Base-by-base conservation (phyloP, 495 filamentous ascomycete species). In the Xylaria grammica region DNA sequence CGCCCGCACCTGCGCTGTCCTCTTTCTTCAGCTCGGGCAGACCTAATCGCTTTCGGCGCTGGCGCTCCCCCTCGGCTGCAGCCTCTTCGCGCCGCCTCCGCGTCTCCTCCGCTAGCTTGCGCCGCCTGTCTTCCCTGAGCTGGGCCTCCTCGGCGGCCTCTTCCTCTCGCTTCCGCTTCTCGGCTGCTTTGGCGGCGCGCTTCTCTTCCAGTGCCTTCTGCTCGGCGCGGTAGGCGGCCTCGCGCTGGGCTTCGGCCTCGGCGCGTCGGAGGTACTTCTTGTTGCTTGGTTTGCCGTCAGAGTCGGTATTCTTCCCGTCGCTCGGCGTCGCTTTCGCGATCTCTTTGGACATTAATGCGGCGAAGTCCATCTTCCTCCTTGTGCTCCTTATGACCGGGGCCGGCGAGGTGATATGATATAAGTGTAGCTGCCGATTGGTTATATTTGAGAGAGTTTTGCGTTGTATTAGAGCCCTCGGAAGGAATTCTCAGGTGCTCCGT, bases 161-260 rank as follows among this genome's bases (percentile, higher is more conserved):
- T 20, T 97, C 94, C 53, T 98, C 94, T n/a, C 85, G 83, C 77
- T 94, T 93, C 58, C 93, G 92, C 76, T 97, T 97, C 64, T 89
- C 84, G 9, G 83, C 81, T 0, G 85, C 79, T 38, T 85, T 86
- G 34, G 87, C 86, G 53, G 89, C 85, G 46, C 91, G 89, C 66
- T 88, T 87, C 20, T 78, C 82, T 40, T 90, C 89, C 57, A 91
- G 79, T 1, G 81, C 82, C 44, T 84, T 82, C 74, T 97, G 93
- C 66, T 94, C 90, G 38, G 89, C 87, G 8, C 87, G 82, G 82
- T 99, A 98, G 67, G 89, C 86, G 36, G 89, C 88, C 69, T 90
- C 75, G 57, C 95, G 92, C 65, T 89, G 86, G 60, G 91, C 88
- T 84, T 98, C 95, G 65, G 91, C 69, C 60, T 99, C 94, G 65